Conservation (phyloP, 306 rosid species). For the Arachis hypogaea region DNA sequence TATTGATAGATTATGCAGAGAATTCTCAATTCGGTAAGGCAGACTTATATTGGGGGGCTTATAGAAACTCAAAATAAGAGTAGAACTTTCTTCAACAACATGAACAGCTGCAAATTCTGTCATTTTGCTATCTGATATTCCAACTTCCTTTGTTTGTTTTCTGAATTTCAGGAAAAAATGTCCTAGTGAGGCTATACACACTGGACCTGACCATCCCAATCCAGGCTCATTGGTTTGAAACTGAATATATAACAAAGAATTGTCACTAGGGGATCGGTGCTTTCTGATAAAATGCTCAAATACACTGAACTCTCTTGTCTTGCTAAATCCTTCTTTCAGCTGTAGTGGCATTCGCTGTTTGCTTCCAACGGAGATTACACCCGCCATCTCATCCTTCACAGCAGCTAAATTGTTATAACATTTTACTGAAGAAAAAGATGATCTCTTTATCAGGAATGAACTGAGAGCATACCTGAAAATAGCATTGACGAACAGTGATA, state of each 20-base stretch:
- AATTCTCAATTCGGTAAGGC: constrained; percentile 91
- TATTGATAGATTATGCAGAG: constrained; percentile 60
- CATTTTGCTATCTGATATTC: constrained; percentile 42
- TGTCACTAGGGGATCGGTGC: constrained; percentile 65
- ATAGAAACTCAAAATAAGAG: constrained; percentile 71
- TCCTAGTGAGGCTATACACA: constrained; percentile 92
- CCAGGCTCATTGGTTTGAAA: constrained; percentile 62
- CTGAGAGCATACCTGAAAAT: constrained; percentile 68
- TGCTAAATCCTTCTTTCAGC: constrained; percentile 63
- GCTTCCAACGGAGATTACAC: constrained; percentile 58
- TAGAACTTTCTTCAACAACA: constrained; percentile 89
- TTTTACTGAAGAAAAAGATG: constrained; percentile 7
- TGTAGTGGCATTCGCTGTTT: constrained; percentile 62
- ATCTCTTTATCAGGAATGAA: constrained; percentile 20
- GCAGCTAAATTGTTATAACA: constrained; percentile 25
- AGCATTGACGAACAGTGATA: constrained; percentile 73
- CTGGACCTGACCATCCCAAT: constrained; percentile 91
- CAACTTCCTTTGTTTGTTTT: constrained; percentile 50
- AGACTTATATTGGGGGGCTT: constrained; percentile 79
- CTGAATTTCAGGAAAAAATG: constrained; percentile 89
- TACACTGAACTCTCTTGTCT: constrained; percentile 63
- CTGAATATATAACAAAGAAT: constrained; percentile 64
- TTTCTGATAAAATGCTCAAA: constrained; percentile 77
- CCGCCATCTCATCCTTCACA: constrained; percentile 72
- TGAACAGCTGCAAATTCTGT: constrained; percentile 77